Base-by-base conservation (phyloP, 2,329 filamentous ascomycete species). In the Colletotrichum liriopes region DNA sequence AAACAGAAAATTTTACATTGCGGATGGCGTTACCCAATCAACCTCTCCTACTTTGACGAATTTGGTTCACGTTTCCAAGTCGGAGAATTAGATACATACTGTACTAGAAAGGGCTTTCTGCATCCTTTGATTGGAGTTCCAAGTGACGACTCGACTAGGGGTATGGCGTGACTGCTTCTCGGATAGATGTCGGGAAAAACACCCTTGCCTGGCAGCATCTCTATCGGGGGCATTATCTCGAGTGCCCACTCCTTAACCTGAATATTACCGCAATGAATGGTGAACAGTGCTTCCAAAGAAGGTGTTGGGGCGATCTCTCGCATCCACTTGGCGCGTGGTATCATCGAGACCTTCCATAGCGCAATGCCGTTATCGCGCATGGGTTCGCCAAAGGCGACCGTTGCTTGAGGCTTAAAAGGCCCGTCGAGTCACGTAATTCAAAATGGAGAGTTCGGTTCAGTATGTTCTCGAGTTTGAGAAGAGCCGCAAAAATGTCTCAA, bases 291-390 rank as follows among this genome's bases (percentile, higher is more conserved):
- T 54, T 16, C 2, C 2, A 18, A 4, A 16, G 32, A 4, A 16
- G 32, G 23, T 29, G 0, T 26, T 23, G 39, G 26, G 8, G 45
- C 20, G 8, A 6, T 6, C 11, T 26, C 29, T 12, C 45, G 55
- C 45, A 61, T 52, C 67, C 67, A 71, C 67, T 71, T 66, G 47
- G 67, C 58, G 54, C 47, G 62, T 71, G 63, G 43, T 66, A 71
- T 47, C 67, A 71, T 71, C 39, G 37, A 47, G 47, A 47, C 62
- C 67, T 61, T 29, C 62, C 55, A 71, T 66, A 71, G 62, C 67
- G 67, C 67, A 61, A 71, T 71, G 55, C 55, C 55, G 67, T 47
- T 55, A 56, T 66, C 62, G 55, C 62, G 62, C 55, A n/a, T 8
- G 14, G 56, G 18, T 23, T 54, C 45, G 18, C 37, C n/a, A 39